phyloP scores from a whole-genome alignment of 148 eudicot species.

The Amaranthus cruentus region DNA sequence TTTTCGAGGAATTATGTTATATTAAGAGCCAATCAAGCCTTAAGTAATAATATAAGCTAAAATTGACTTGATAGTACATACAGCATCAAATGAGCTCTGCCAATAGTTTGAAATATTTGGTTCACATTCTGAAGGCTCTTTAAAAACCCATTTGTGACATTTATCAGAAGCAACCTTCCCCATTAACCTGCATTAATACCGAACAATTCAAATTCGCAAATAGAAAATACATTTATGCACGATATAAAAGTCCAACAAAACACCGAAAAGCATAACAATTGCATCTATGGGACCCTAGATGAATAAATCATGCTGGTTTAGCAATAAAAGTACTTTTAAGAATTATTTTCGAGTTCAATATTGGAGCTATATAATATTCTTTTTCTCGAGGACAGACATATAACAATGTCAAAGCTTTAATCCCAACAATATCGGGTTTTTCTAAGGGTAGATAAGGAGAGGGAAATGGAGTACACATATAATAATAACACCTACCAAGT shows the following conservation, averaged over 20 bases:
- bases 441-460: conserved; percentile 11
- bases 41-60: too few relatives aligned
- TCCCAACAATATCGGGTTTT: neutral
- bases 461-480: conserved; percentile 11
- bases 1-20: too few relatives aligned
- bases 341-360: too few relatives aligned
- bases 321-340: too few relatives aligned
- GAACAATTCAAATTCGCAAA: conserved; percentile 11
- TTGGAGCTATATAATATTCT: too few relatives aligned
- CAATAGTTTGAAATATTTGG: conserved; percentile 90
- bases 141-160: conserved; percentile 99
- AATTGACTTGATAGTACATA: conserved; percentile 31
- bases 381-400: too few relatives aligned
- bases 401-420: neutral
- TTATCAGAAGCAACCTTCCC: conserved; percentile 99
- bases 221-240: neutral
- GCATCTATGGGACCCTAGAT: neutral
- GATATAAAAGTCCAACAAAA: neutral
- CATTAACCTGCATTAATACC: conserved; percentile 72
- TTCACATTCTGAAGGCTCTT: conserved; percentile 95
- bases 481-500: conserved; percentile 72
- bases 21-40: too few relatives aligned
- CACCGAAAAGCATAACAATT: neutral
- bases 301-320: too few relatives aligned
- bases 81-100: conserved; percentile 99